Percentiles rank a stretch among this genome's conserved stretches.
Conservation (phyloP, 2,329 filamentous ascomycete species). For the Botrytis pseudocinerea region DNA sequence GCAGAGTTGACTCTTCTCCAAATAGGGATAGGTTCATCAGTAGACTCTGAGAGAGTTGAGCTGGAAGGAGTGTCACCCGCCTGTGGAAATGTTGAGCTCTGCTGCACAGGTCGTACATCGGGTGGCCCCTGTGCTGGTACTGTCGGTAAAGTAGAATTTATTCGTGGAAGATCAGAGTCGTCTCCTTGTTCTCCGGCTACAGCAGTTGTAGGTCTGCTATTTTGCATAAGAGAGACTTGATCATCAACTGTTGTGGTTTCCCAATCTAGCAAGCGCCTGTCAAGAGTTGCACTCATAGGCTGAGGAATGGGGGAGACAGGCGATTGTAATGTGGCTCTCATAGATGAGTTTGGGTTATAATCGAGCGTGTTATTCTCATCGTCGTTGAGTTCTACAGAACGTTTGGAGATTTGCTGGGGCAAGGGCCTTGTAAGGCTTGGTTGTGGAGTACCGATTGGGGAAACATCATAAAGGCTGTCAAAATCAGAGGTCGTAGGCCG, state of each 20-base stretch:
- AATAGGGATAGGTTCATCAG: constrained; percentile 13
- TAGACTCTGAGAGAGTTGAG: background rate
- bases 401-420: constrained; percentile 32
- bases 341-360: constrained; percentile 25
- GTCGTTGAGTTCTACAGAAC: constrained; percentile 31
- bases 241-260: constrained; percentile 25
- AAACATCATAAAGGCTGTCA: constrained; percentile 42
- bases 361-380: constrained; percentile 16
- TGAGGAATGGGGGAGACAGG: constrained; percentile 36
- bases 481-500: constrained; percentile 27
- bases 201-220: constrained; percentile 18
- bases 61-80: background rate
- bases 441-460: constrained; percentile 39
- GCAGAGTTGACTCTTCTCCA: constrained; percentile 33
- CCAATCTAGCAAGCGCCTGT: constrained; percentile 28
- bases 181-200: background rate
- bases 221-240: constrained; percentile 19
- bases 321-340: constrained; percentile 32
- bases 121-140: background rate
- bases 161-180: background rate
- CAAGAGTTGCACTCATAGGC: constrained; percentile 22
- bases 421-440: constrained; percentile 21
- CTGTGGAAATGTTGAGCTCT: constrained; percentile 23
- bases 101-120: background rate
- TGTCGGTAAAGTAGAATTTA: background rate